Conservation (phyloP, 1,139 yeast genomes). For the Yamadazyma jaroonii region DNA sequence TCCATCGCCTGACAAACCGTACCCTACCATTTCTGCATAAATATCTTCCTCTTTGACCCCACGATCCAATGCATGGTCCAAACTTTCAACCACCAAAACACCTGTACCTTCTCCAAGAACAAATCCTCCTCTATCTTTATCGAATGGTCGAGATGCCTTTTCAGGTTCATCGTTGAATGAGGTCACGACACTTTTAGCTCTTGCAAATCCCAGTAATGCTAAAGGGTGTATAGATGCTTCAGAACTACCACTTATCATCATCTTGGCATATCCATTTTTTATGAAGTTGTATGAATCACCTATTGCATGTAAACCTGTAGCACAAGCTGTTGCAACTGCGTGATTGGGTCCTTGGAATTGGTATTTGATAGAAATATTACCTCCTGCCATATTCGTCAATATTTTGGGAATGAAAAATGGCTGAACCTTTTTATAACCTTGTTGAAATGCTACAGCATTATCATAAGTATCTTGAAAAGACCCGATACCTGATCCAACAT, state of each 20-base stretch:
- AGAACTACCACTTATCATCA: conserved; percentile 90
- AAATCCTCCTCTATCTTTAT: conserved; percentile 73
- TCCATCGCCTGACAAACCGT: conserved; percentile 91
- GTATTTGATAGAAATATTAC: conserved; percentile 77
- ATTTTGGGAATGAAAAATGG: conserved; percentile 86
- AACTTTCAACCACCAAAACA: conserved; percentile 67
- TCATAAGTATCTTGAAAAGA: conserved; percentile 74
- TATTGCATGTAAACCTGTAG: conserved; percentile 90
- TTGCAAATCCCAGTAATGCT: conserved; percentile 85
- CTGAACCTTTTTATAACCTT: conserved; percentile 71
- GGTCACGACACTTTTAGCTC: conserved; percentile 80
- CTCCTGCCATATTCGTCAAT: conserved; percentile 92
- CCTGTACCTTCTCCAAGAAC: conserved; percentile 96
- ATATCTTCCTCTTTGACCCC: conserved; percentile 53
- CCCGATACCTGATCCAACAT: conserved; percentile 93
- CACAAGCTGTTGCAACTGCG: conserved; percentile 92
- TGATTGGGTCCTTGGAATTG: conserved; percentile 84
- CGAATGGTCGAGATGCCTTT: conserved; percentile 86
- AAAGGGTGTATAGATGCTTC: conserved; percentile 88
- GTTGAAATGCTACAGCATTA: conserved; percentile 49
- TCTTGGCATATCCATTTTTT: conserved; percentile 74
- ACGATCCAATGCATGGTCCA: conserved; percentile 71
- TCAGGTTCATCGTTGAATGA: conserved; percentile 59
- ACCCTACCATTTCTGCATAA: conserved; percentile 81
- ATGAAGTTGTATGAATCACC: conserved; percentile 91